Evolutionary conservation across 2,329 filamentous ascomycete genomes (phyloP), one percentile per base, ranked within the genome.

Genomic region (Aphanoascus verrucosus): DNA sequence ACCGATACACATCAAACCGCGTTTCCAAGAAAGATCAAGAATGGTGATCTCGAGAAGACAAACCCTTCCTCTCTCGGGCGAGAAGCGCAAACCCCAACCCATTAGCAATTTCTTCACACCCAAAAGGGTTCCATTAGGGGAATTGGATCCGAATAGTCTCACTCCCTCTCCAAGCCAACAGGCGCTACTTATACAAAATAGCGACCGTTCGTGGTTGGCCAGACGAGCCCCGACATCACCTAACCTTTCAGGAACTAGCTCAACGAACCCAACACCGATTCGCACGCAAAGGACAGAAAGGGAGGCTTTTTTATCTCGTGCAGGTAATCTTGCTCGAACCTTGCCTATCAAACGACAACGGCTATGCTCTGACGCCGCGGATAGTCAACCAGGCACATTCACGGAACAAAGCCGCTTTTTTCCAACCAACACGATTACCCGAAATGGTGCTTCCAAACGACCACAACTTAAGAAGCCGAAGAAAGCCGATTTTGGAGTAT

Each of bases 121-220:
- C 6, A 80, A 76, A 61, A 77, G 83, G 2, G 77, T 73, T 34
- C 83, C 83, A 9, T 71, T 86, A 54, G 81, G 79, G 17, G 83
- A 86, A 63, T 69, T 86, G 19, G 81, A 85, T 63, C 79, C 81
- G 0, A 86, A 86, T 62, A 77, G 72, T 56, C 81, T 86, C 62
- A 82, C 79, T 0, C 80, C 79, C 19, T 84, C 83, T 7, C 81
- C 81, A 17, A 83, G 76, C 60, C 83, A 85, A 62, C 79, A 81
- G 63, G 72, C 73, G 23, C 65, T 83, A 9, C 67, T 85, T 20
- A 71, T 78, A 56, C 52, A 47, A n/a, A 77, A 82, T 62, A 69
- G 70, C 48, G 73, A 69, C 41, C 71, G 64, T 19, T 75, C 77
- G 11, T 84, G 81, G 81, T 71, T 73, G 47, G 72, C 79, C 28